Evolutionary conservation across 2,329 filamentous ascomycete genomes (phyloP).

Genomic region (Talaromyces islandicus): DNA sequence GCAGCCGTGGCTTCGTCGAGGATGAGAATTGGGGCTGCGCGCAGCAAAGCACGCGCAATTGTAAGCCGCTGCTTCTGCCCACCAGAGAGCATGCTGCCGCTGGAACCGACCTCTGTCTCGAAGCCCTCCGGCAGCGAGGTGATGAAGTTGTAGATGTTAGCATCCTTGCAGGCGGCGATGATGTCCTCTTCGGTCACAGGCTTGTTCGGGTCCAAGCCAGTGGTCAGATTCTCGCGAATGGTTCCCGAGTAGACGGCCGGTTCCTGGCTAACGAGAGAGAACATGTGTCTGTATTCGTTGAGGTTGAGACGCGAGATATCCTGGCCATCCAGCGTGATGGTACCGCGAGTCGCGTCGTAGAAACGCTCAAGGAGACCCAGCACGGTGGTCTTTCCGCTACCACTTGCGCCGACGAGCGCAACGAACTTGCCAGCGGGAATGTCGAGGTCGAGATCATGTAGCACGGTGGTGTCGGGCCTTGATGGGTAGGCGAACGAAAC

Average conservation of each 20-base stretch:
- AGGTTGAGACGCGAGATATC: constrained; percentile 36
- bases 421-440: constrained; percentile 88
- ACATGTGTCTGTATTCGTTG: constrained; percentile 83
- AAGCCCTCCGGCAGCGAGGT: constrained; percentile 49
- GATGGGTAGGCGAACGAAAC: constrained; percentile 65
- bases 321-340: constrained; percentile 63
- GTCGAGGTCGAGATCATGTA: constrained; percentile 71
- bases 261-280: constrained; percentile 89
- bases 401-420: constrained; percentile 82
- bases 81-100: constrained; percentile 69
- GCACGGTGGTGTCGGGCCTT: constrained; percentile 79
- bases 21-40: constrained; percentile 72
- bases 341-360: constrained; percentile 78
- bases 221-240: constrained; percentile 80
- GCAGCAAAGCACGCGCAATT: constrained; percentile 68
- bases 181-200: constrained; percentile 58
- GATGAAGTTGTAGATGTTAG: constrained; percentile 93
- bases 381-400: constrained; percentile 90
- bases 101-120: constrained; percentile 63
- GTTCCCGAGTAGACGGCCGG: constrained; percentile 84
- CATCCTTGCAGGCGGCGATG: constrained; percentile 63
- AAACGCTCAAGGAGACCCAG: constrained; percentile 93
- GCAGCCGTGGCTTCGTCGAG: constrained; percentile 84
- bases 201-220: constrained; percentile 66
- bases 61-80: constrained; percentile 79